phyloP scores from a whole-genome alignment of 2,329 filamentous ascomycete genomes.

The Fusarium chlamydosporum region DNA sequence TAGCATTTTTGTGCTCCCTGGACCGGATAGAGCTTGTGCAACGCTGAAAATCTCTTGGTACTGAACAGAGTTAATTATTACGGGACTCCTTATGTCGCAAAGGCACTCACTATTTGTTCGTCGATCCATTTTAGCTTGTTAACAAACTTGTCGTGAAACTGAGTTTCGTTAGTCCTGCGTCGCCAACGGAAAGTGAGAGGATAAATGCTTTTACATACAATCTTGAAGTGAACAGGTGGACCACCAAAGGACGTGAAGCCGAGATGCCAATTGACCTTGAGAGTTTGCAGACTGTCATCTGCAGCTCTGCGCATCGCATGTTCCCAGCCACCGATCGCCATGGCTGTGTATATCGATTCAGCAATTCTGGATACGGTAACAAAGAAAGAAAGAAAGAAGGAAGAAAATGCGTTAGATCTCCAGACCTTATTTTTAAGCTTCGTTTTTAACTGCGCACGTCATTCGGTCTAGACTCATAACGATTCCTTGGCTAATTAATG shows the following conservation, averaged over 20 bases:
- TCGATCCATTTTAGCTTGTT: slow-evolving; percentile 74
- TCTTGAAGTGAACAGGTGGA: slow-evolving; percentile 41
- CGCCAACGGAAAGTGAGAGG: fast-evolving
- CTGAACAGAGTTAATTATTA: slow-evolving; percentile 54
- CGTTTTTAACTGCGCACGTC: background rate
- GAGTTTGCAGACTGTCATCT: slow-evolving; percentile 18
- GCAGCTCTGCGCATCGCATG: background rate
- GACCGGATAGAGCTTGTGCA: slow-evolving; percentile 76
- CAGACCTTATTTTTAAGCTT: slow-evolving; percentile 1
- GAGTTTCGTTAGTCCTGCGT: fast-evolving
- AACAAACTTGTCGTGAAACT: slow-evolving; percentile 66
- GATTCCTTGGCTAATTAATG: fast-evolving
- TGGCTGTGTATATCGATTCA: fast-evolving
- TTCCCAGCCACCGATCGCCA: slow-evolving; percentile 21
- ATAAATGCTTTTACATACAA: background rate
- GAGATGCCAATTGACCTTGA: slow-evolving; percentile 32
- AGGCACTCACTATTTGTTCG: slow-evolving; percentile 69
- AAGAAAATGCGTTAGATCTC: background rate
- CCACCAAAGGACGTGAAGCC: slow-evolving; percentile 35
- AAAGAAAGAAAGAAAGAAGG: fast-evolving
- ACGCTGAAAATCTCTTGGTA: slow-evolving; percentile 81
- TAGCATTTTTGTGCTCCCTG: slow-evolving; percentile 78
- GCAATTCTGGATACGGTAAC: fast-evolving
- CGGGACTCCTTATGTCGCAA: fast-evolving
- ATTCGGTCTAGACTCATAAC: slow-evolving; percentile 13